phyloP scores from a whole-genome alignment of 768 basidiomycete species.

The Pisolithus marmoratus region DNA sequence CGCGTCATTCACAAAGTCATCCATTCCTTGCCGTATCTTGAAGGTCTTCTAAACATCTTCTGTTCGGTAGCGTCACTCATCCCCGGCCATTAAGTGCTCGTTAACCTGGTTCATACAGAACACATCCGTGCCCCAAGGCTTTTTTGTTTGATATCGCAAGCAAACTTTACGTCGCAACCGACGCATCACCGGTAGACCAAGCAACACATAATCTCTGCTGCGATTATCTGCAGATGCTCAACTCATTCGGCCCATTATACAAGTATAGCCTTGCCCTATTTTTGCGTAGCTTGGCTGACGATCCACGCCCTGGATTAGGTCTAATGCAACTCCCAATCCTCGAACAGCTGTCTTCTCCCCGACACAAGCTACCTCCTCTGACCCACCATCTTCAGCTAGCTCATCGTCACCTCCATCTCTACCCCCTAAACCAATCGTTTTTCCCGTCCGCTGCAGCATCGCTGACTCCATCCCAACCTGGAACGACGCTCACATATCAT shows the following conservation, averaged over 20 bases:
- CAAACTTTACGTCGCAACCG: constrained; percentile 88
- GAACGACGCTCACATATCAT: constrained; percentile 81
- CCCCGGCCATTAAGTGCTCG: neutral
- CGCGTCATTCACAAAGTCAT: constrained; percentile 83
- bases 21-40: constrained; percentile 78
- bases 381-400: constrained; percentile 4
- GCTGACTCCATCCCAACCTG: constrained; percentile 49
- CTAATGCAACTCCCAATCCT: constrained; percentile 13
- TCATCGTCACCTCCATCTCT: neutral
- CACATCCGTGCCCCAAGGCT: constrained; percentile 87
- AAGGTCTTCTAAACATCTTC: constrained; percentile 83
- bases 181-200: constrained; percentile 85
- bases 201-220: constrained; percentile 86
- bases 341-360: constrained; percentile 6
- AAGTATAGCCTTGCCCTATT: constrained; percentile 41
- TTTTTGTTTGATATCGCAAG: constrained; percentile 88
- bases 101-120: constrained; percentile 44
- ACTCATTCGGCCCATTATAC: constrained; percentile 82
- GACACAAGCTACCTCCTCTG: neutral
- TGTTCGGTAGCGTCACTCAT: constrained; percentile 52
- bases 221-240: constrained; percentile 85
- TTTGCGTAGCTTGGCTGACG: neutral
- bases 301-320: constrained; percentile 7
- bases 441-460: constrained; percentile 66
- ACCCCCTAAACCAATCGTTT: constrained; percentile 45